phyloP scores from a whole-genome alignment of 192 early-diverging fungal genomes.

The Kickxella alabastrina region DNA sequence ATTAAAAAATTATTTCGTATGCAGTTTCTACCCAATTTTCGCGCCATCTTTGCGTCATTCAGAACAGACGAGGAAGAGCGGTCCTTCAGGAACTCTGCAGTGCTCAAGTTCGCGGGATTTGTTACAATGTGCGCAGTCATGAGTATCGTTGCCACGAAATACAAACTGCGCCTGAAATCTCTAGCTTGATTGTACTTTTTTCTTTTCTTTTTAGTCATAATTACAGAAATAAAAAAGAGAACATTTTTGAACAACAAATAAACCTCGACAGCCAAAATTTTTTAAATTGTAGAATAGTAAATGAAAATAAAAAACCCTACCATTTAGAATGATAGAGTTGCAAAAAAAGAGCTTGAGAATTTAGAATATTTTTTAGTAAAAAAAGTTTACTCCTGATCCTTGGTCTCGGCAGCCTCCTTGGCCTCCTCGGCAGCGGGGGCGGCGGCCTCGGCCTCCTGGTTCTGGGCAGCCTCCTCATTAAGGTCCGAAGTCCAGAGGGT shows the following conservation, averaged over 20 bases:
- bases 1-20: slow-evolving; percentile 9
- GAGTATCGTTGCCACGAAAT: slow-evolving; percentile 41
- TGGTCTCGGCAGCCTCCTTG: slow-evolving; percentile 23
- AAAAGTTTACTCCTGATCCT: slow-evolving; percentile 29
- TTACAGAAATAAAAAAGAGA: neutral
- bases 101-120: slow-evolving; percentile 46
- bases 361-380: slow-evolving; percentile 1
- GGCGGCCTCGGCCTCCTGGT: slow-evolving; percentile 25
- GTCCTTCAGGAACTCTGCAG: slow-evolving; percentile 37
- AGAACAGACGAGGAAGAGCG: slow-evolving; percentile 51
- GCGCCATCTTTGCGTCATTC: slow-evolving; percentile 54
- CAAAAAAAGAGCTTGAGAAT: neutral
- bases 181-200: neutral
- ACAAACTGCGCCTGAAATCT: slow-evolving; percentile 16
- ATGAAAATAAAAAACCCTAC: neutral
- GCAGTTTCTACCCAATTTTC: slow-evolving; percentile 52
- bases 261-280: neutral
- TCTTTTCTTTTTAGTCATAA: neutral
- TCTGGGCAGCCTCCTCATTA: slow-evolving; percentile 28
- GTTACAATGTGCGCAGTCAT: slow-evolving; percentile 48
- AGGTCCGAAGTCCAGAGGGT: slow-evolving; percentile 99
- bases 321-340: neutral
- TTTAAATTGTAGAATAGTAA: neutral
- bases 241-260: neutral
- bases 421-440: slow-evolving; percentile 17